phyloP scores from a whole-genome alignment of 169 alveolate species.

The Cryptosporidium sp. region DNA sequence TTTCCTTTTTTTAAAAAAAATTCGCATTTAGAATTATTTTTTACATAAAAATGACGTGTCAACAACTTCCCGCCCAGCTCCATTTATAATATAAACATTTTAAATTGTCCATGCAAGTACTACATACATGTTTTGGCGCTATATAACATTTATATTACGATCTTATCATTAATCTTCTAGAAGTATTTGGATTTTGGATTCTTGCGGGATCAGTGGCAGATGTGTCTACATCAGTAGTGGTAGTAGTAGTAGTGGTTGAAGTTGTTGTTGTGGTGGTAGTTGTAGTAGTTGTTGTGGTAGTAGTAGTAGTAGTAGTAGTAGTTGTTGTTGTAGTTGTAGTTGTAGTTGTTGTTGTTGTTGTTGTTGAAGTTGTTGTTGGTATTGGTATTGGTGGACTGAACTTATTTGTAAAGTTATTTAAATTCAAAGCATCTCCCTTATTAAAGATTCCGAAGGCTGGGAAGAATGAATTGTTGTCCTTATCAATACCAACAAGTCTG shows the following conservation, averaged over 20 bases:
- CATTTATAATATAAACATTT: too few relatives aligned
- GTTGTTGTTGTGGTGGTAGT: constrained; percentile 30
- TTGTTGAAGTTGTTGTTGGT: constrained; percentile 13
- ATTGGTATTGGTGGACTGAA: neutral
- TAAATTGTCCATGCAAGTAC: too few relatives aligned
- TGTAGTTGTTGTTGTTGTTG: constrained; percentile 1
- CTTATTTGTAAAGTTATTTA: constrained; percentile 31
- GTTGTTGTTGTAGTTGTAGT: constrained; percentile 15
- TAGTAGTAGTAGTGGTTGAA: constrained; percentile 1
- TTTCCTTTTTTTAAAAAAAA: too few relatives aligned
- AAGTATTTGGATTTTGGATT: neutral
- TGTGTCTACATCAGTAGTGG: constrained; percentile 16
- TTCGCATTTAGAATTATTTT: too few relatives aligned
- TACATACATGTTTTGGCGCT: neutral
- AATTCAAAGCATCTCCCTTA: constrained; percentile 11
- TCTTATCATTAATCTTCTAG: constrained; percentile 12
- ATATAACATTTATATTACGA: neutral
- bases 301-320: neutral
- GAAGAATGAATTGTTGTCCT: constrained; percentile 24
- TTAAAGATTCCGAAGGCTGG: constrained; percentile 46
- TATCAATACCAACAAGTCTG: constrained; percentile 61
- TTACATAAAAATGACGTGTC: neutral
- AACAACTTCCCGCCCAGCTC: neutral
- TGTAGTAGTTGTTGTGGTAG: constrained; percentile 16
- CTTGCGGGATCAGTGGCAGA: neutral